These are phyloP conservation scores for Ophiocordyceps unilateralis DNA, from an alignment of 2,329 filamentous ascomycete genomes.

Conservation along the genomic window DNA sequence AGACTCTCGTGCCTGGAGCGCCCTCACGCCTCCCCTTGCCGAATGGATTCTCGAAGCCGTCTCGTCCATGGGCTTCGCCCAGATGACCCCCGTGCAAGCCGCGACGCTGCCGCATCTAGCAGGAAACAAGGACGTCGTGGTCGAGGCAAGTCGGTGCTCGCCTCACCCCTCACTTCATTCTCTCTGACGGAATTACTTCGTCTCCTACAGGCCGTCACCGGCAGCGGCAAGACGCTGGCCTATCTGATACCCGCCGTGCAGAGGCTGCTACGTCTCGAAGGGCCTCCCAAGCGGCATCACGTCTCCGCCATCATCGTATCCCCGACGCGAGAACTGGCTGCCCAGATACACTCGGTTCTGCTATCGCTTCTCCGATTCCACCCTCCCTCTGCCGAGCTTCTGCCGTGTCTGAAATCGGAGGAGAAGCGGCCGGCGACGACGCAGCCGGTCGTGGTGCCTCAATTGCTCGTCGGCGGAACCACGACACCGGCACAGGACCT, in stretches of 20 bases:
- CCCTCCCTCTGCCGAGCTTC: slow-evolving; percentile 50
- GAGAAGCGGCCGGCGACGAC: slow-evolving; percentile 33
- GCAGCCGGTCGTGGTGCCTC: slow-evolving; percentile 51
- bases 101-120: slow-evolving; percentile 79
- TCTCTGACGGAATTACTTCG: neutral
- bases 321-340: slow-evolving; percentile 76
- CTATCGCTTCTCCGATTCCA: slow-evolving; percentile 68
- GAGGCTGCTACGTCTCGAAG: slow-evolving; percentile 61
- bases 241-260: slow-evolving; percentile 76
- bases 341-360: slow-evolving; percentile 75
- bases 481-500: slow-evolving; percentile 71
- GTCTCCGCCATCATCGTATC: slow-evolving; percentile 83
- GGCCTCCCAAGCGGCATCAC: slow-evolving; percentile 77
- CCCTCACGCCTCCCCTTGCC: slow-evolving; percentile 20
- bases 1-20: slow-evolving; percentile 28
- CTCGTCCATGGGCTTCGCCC: slow-evolving; percentile 65
- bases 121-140: slow-evolving; percentile 80
- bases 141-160: slow-evolving; percentile 38
- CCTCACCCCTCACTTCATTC: neutral
- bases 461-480: slow-evolving; percentile 72
- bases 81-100: slow-evolving; percentile 90
- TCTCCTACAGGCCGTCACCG: slow-evolving; percentile 55
- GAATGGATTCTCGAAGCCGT: slow-evolving; percentile 76
- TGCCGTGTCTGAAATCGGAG: slow-evolving; percentile 35
- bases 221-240: slow-evolving; percentile 76